A percentile compares a stretch with the other conserved stretches of the same genome.
phyloP scores from a whole-genome alignment of 2,329 filamentous ascomycete genomes.

The Alternaria viburni region DNA sequence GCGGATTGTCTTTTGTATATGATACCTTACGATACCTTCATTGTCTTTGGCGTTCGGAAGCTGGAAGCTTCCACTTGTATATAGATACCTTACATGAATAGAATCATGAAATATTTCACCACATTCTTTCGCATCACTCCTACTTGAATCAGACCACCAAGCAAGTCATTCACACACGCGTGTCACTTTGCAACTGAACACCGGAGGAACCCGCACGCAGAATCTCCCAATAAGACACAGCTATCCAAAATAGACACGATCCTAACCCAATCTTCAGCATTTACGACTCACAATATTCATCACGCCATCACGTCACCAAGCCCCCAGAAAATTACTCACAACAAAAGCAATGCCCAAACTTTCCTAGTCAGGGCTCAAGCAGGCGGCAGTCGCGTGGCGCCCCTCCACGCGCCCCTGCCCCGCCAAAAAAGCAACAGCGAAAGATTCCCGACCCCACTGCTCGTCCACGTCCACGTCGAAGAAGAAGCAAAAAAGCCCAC shows the following conservation, averaged over 20 bases:
- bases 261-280: not conserved
- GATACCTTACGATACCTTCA: slow-evolving; percentile 33
- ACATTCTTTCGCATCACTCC: too few relatives aligned
- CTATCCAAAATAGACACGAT: not conserved
- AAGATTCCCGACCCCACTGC: not conserved
- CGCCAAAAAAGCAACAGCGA: not conserved
- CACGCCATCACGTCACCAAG: not conserved
- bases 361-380: not conserved
- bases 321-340: not conserved
- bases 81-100: slow-evolving; percentile 30
- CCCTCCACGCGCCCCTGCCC: not conserved
- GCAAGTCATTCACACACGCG: not conserved
- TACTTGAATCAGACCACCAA: too few relatives aligned
- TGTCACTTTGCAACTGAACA: not conserved
- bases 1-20: slow-evolving; percentile 23
- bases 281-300: not conserved
- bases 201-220: not conserved
- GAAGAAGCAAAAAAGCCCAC: slow-evolving; percentile 2
- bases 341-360: not conserved
- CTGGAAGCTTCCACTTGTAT: slow-evolving; percentile 15
- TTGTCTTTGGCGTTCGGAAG: slow-evolving; percentile 26
- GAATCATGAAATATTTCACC: slow-evolving; percentile 3
- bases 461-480: not conserved
- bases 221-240: not conserved
- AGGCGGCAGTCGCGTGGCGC: not conserved